Evolutionary conservation across 1,284 basidiomycete species (phyloP), one percentile per base, ranked within the genome.

Genomic region (Somion occarium): DNA sequence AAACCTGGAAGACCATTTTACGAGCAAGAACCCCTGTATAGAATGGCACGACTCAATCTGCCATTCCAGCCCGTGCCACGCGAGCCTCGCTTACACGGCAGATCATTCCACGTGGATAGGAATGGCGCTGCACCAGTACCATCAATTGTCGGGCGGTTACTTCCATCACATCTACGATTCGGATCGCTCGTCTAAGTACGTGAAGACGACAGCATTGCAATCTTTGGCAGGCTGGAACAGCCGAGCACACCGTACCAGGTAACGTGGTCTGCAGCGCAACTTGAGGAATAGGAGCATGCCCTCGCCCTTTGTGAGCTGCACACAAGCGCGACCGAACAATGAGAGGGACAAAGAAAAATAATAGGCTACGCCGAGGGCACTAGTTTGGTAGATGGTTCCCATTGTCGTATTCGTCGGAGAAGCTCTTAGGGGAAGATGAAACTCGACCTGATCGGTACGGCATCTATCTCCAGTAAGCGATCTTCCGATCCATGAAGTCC

Each of bases 381-480:
- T 5, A 43, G 9, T 19, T 43, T 43, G 42, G 42, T 3, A 22
- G 13, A 19, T 43, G 22, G 15, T 43, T 22, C 42, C 42, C 42
- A 43, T 22, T 43, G 42, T 43, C 7, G 5, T 22, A 13, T 19
- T 19, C 42, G 23, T 43, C 42, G 42, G 42, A 34, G 42, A 43
- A 43, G 42, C 19, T 43, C 22, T 23, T 22, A 24, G 42, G 30
- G 42, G 19, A 43, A 19, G 42, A 43, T 43, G 42, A 43, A 43
- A 43, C 42, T 43, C 42, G 42, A 43, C 22, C 42, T 19, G 42
- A 22, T 39, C 38, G 38, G 22, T 43, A 23, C 42, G 42, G 42
- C 42, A 43, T 43, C 42, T 43, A 43, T 41, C 42, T 43, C 30
- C 42, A 22, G 42, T 43, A 43, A 43, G 42, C 42, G 42, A 43